Evolutionary conservation across 495 filamentous ascomycete species (phyloP), one percentile per base, ranked within the genome.

Genomic region (Lophiostoma macrostomum): DNA sequence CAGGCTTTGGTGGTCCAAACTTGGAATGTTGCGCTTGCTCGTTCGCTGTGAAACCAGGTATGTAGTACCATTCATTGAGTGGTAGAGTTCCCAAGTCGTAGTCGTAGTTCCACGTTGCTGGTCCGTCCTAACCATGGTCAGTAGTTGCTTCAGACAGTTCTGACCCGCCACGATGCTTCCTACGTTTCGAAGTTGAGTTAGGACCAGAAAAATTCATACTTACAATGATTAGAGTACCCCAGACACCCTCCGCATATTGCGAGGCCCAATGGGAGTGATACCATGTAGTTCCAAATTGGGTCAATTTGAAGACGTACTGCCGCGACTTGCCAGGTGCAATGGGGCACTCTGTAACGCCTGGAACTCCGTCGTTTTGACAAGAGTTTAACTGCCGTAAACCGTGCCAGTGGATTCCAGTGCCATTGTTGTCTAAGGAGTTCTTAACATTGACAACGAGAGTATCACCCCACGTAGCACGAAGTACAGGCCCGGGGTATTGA

Each of bases 401-500:
- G 47, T 72, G 68, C 64, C 64, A 70, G 38, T 72, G 69, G 19
- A 70, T 69, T 5, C 50, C 50, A n/a, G 68, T 70, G 14, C 69
- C 69, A 46, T 71, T 71, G 45, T 70, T 35, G 23, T 67, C 45
- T 23, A 72, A 30, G 0, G 42, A 49, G 47, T 70, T 72, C 27
- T 64, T 64, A 13, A 71, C 56, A 29, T 61, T 70, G 25, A 70
- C 48, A 13, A 45, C 41, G 13, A 71, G 45, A 2, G 50, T 67
- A 44, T 71, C 69, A 44, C 69, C 69, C 69, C 68, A 71, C 18
- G 16, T 14, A 45, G 39, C 40, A 50, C 30, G 35, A 53, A 56
- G 48, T 16, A 52, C 39, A 13, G 69, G 69, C 6, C 67, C 68
- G 8, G 69, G 69, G 42, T 54, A 67, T 46, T 66, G 55, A 4